Base-by-base conservation (phyloP, 108 stramenopile species). In the Skeletonema costatum region DNA sequence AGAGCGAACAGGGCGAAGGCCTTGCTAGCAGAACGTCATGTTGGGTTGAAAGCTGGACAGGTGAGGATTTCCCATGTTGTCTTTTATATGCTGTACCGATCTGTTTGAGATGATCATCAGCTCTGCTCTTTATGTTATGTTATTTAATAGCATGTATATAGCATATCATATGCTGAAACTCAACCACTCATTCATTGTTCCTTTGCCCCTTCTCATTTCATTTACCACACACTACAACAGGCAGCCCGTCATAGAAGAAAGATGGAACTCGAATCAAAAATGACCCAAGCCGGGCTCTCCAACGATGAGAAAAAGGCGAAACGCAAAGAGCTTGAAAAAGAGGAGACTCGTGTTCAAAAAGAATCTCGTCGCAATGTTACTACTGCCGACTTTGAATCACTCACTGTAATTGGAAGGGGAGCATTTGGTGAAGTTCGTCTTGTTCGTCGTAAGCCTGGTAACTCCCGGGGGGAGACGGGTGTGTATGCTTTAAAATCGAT, bases 401-500 rank as follows among this genome's bases (percentile, higher is more conserved):
- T 99, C 29, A 88, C 86, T 5, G 92, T 99, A 0, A 96, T 99
- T 79, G 98, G 98, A 13, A 66, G 97, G 9, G 98, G 98, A 32
- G 97, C 98, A 12, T 99, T 99, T 77, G 98, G 97, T 17, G 98
- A 99, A 80, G 98, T 99, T 5, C 87, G 99, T 11, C 71, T 98
- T 44, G 97, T 99, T 11, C 85, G 98, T 33, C 88, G 91, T 70
- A 90, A 90, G 39, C 85, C 88, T 32, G 84, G 83, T 14, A 83
- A 79, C 59, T 61, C 70, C 5, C 77, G 83, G 66, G 83, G 66
- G 35, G 75, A 70, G 33, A 73, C 69, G 68, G 88, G 59, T 58
- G 90, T 99, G 17, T 99, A 89, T 72, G 99, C 99, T 2, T 79
- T 99, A 51, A 99, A 99, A 81, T 92, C 89, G 67, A 99, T 99